phyloP scores from a whole-genome alignment of 192 early-diverging fungal species.

The Coemansia sp. region DNA sequence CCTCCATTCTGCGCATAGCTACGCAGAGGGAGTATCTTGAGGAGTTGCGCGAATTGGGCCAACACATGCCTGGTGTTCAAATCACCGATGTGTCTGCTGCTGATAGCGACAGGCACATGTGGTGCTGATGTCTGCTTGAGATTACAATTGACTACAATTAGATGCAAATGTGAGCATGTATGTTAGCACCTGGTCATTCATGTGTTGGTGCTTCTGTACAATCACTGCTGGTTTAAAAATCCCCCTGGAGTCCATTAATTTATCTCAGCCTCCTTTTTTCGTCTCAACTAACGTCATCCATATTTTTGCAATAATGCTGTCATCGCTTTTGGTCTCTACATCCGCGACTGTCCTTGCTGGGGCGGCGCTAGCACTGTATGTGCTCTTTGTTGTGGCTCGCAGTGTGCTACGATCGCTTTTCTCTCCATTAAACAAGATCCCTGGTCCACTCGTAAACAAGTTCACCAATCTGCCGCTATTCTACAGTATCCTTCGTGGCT shows the following conservation, averaged over 20 bases:
- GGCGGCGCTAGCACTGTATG: not conserved
- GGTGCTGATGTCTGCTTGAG: not conserved
- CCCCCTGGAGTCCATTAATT: not conserved
- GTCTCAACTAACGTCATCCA: not conserved
- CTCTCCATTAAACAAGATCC: conserved; percentile 22
- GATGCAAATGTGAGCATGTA: not conserved
- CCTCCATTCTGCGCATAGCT: conserved; percentile 19
- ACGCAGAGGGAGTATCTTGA: conserved; percentile 13
- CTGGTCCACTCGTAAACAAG: conserved; percentile 25
- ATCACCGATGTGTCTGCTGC: not conserved
- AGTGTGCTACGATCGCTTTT: not conserved
- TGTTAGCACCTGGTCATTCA: not conserved
- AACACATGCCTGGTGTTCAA: not conserved
- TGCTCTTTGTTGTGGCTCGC: not conserved
- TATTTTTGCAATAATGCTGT: not conserved
- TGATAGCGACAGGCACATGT: not conserved
- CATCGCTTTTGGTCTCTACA: not conserved
- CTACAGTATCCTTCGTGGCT: conserved; percentile 19
- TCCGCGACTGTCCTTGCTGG: not conserved
- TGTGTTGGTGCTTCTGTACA: not conserved
- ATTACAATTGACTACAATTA: too few relatives aligned
- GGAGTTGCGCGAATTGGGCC: conserved; percentile 3
- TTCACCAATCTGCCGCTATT: conserved; percentile 30
- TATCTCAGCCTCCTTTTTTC: not conserved
- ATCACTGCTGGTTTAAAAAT: not conserved